Evolutionary conservation across 371 early-diverging fungal species (phyloP).

Genomic region (Zopfochytrium polystomum): DNA sequence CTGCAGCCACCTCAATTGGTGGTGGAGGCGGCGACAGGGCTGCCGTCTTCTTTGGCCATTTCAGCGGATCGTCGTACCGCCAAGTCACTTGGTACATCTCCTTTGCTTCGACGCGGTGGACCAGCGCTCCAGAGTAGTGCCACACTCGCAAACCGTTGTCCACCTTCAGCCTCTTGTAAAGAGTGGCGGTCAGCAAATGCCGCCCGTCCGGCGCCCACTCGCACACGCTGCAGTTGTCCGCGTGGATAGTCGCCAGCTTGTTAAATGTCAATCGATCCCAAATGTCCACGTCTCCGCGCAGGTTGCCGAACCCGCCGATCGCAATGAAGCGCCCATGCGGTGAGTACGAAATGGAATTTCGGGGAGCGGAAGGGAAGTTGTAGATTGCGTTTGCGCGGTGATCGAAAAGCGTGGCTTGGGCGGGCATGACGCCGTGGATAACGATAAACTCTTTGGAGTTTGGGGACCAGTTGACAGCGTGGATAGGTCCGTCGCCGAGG

Average conservation of each 20-base stretch:
- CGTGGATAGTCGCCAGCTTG: conserved; percentile 75
- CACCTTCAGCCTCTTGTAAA: conserved; percentile 91
- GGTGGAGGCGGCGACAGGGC: too few species aligned
- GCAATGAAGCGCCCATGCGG: conserved; percentile 84
- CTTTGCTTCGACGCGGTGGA: conserved; percentile 68
- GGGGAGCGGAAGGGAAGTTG: conserved; percentile 80
- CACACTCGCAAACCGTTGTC: conserved; percentile 95
- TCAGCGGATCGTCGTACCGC: conserved; percentile 17
- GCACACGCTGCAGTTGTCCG: conserved; percentile 76
- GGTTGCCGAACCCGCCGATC: conserved; percentile 93
- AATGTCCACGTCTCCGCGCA: conserved; percentile 88
- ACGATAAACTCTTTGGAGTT: conserved; percentile 93
- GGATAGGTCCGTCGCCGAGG: conserved; percentile 83
- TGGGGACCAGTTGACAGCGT: conserved; percentile 94
- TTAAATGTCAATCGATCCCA: conserved; percentile 84
- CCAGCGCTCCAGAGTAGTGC: conserved; percentile 88
- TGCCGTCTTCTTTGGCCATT: conserved; percentile 36
- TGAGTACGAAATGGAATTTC: conserved; percentile 84
- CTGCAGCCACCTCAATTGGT: too few species aligned
- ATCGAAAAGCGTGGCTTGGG: conserved; percentile 88
- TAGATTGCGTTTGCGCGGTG: conserved; percentile 78
- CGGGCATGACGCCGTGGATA: conserved; percentile 89
- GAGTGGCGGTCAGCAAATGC: conserved; percentile 85
- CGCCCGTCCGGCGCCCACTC: conserved; percentile 93
- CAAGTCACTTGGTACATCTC: conserved; percentile 84